Evolutionary conservation across 148 eudicot genomes (phyloP).

Genomic region (Cornus florida): DNA sequence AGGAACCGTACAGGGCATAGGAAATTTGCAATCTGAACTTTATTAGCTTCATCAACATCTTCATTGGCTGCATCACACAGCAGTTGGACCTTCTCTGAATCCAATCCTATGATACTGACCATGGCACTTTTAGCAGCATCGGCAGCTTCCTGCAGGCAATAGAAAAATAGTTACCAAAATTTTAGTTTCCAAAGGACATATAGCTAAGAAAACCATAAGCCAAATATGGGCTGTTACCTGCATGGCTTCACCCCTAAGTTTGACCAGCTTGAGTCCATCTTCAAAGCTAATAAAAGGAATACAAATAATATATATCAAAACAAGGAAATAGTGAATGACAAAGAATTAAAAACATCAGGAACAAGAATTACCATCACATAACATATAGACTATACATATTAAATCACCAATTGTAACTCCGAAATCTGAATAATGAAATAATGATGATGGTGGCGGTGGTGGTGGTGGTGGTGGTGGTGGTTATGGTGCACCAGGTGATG

Average conservation of each 20-base stretch:
- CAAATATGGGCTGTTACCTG: conserved; percentile 42
- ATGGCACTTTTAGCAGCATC: conserved; percentile 89
- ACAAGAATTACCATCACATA: not conserved
- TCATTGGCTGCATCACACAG: conserved; percentile 91
- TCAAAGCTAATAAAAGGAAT: conserved; percentile 59
- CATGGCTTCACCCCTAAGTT: conserved; percentile 93
- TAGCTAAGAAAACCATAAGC: not conserved
- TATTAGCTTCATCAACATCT: conserved; percentile 75
- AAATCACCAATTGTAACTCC: not conserved
- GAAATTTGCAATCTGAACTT: conserved; percentile 87
- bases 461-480: too few relatives aligned
- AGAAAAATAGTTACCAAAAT: not conserved
- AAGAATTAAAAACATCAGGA: not conserved
- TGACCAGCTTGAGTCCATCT: conserved; percentile 96
- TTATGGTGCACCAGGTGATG: not conserved
- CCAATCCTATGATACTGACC: conserved; percentile 87
- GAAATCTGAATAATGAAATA: not conserved
- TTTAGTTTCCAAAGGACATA: not conserved
- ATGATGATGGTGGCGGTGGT: too few relatives aligned
- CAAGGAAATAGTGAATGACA: conserved; percentile 8
- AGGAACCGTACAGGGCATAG: conserved; percentile 58
- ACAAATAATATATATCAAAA: not conserved
- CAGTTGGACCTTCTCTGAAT: conserved; percentile 73
- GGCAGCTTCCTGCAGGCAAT: conserved; percentile 63
- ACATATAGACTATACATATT: not conserved